Conservation (phyloP, 2,329 filamentous ascomycete species). For the Trichoderma sp. region DNA sequence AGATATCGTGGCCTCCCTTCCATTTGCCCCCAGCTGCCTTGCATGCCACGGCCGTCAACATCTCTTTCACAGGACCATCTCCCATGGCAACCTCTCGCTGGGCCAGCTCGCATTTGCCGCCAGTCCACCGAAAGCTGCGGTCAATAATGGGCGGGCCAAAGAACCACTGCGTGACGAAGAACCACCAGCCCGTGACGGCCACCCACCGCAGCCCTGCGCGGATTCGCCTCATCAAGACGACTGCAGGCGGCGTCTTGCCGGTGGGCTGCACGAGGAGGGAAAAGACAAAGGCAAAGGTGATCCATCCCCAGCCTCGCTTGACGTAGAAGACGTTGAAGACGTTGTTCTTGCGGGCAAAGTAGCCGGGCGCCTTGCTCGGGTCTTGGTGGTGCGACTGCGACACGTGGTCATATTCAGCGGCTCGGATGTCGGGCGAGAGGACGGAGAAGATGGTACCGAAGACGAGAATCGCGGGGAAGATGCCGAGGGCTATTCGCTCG, state of each 20-base stretch:
- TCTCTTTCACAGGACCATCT: constrained; percentile 45
- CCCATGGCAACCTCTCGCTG: constrained; percentile 47
- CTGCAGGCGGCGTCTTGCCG: constrained; percentile 33
- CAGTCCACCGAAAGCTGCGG: constrained; percentile 82
- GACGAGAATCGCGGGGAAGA: constrained; percentile 76
- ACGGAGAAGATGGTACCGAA: constrained; percentile 79
- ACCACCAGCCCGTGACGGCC: constrained; percentile 75
- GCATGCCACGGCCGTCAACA: constrained; percentile 75
- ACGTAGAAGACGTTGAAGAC: constrained; percentile 91
- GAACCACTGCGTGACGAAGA: constrained; percentile 91
- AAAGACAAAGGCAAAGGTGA: constrained; percentile 68
- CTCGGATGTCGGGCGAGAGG: constrained; percentile 69
- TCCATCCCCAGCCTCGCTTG: constrained; percentile 94
- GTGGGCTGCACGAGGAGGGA: constrained; percentile 69
- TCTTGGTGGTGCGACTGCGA: constrained; percentile 63
- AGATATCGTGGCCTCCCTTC: constrained; percentile 95
- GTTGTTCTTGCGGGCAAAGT: constrained; percentile 94
- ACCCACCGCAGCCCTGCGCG: constrained; percentile 67
- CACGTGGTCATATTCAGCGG: constrained; percentile 58
- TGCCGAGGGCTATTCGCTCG: constrained; percentile 61
- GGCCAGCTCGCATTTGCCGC: constrained; percentile 73
- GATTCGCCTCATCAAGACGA: constrained; percentile 38
- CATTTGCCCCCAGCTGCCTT: constrained; percentile 79
- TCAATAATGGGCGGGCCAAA: constrained; percentile 91
- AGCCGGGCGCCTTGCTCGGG: constrained; percentile 63